Percentiles rank a stretch among this genome's conserved stretches.
phyloP scores from a whole-genome alignment of 805 yeast genomes.

The Osmozyma mogii region DNA sequence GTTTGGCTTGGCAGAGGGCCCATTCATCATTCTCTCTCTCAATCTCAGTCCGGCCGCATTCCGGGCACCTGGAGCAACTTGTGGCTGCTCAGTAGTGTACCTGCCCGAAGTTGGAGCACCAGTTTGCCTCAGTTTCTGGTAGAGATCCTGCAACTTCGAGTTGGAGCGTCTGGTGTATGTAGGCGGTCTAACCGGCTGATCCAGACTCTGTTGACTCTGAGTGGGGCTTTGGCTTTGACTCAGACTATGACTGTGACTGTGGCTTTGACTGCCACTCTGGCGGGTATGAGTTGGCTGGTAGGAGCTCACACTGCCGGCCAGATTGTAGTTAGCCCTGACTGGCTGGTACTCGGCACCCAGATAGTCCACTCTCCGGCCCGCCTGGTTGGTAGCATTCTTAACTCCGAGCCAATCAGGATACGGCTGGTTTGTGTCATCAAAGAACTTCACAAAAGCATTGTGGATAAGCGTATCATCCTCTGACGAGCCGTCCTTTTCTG shows the following conservation, averaged over 20 bases:
- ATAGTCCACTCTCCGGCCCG: conserved; percentile 1
- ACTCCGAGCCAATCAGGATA: conserved; percentile 40
- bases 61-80: too few relatives aligned
- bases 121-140: conserved; percentile 32
- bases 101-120: too few relatives aligned
- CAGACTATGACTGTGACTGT: background rate
- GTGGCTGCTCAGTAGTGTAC: too few relatives aligned
- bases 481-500: conserved; percentile 32
- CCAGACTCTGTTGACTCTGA: background rate
- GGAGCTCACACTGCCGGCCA: conserved; percentile 4
- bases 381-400: conserved; percentile 3
- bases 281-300: conserved; percentile 2
- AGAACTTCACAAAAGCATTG: conserved; percentile 35
- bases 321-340: conserved; percentile 17
- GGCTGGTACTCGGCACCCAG: conserved; percentile 15
- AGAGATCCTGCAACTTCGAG: conserved; percentile 31
- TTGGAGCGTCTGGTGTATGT: conserved; percentile 25
- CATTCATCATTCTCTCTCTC: too few relatives aligned
- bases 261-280: background rate
- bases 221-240: background rate
- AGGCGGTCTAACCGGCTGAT: conserved; percentile 6
- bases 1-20: too few relatives aligned
- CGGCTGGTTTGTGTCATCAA: conserved; percentile 21
- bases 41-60: too few relatives aligned
- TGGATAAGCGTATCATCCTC: conserved; percentile 35